Evolutionary conservation across 495 filamentous ascomycete genomes (phyloP), one percentile per base, ranked within the genome.

Genomic region (Pyronema domesticum): DNA sequence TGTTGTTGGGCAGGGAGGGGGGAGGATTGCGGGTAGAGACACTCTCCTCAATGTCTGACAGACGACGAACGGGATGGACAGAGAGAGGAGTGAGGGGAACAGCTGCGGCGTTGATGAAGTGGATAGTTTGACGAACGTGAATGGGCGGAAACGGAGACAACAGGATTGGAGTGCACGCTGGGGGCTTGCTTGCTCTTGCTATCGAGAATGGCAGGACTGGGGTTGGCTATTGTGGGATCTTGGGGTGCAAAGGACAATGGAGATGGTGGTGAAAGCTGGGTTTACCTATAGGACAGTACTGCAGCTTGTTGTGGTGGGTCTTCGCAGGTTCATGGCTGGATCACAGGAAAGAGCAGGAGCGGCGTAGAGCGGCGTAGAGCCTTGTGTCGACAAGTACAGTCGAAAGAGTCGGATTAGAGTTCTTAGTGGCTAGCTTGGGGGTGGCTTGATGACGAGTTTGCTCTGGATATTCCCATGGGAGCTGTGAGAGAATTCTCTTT

Each of bases 11-110:
- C 43, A 33, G 17, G 49, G 23, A 35, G 40, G n/a, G 15, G 58
- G 37, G 34, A 43, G 37, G 58, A 44, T 43, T 54, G 49, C 44
- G 49, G 58, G 50, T 56, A 56, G 36, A 53, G 50, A 60, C 40
- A 44, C 34, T 53, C 23, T 33, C 23, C 23, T 42, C 39, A 13
- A 42, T 42, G 39, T 2, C 39, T 42, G 39, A 42, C 39, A 13
- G 39, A 42, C 39, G 36, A 30, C 19, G 33, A 15, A 19, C 5
- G 47, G 0, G 8, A 14, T 23, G 37, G 17, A 14, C 19, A 11
- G 11, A 39, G 23, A 15, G 23, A 30, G 23, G 23, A 30, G 23
- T 30, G 23, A 30, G 23, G 23, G 23, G 23, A 30, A 5, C 23
- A 30, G 5, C 1, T 30, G 23, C 23, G 23, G 23, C 23, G 23